Evolutionary conservation across 2,329 filamentous ascomycete species (phyloP), one percentile per base, ranked within the genome.

Genomic region (Lachnum nothofagi): DNA sequence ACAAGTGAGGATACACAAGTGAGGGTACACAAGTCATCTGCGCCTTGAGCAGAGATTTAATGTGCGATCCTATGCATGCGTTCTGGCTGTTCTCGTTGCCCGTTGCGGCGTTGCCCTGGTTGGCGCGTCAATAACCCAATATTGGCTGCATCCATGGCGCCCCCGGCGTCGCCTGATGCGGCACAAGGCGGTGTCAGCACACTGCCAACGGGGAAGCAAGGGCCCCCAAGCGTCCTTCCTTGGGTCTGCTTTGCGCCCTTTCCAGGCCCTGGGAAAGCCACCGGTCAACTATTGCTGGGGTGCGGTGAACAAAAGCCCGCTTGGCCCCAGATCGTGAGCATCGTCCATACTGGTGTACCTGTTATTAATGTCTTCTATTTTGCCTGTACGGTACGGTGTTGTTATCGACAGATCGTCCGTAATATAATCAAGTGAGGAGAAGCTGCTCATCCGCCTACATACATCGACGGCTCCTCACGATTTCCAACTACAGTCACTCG

Each of bases 401-500:
- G 17, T 39, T 39, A 4, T 40, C 37, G 20, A 24, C 37, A 40
- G 1, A 25, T 16, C 37, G 9, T 38, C 19, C 10, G 14, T 23
- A 16, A 19, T 40, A n/a, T 40, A 40, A 40, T 40, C 37, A 34
- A 16, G 31, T 10, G n/a, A 34, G 31, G 31, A 34, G 31, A 16
- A 34, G 31, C n/a, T 5, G 31, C 7, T 5, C 9, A 17, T 5
- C 10, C 19, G 16, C 17, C n/a, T 39, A 20, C 35, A 23, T 40
- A 25, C 37, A 40, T 24, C 37, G 3, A 24, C 37, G 2, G 9
- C 37, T 48, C 41, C 29, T 29, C 35, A 33, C 53, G 16, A 27
- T 33, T 53, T 48, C 59, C 54, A 60, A 61, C 54, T 60, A 56
- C 58, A 60, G 59, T 60, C 59, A 58, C 54, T 61, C 59, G 43